Evolutionary conservation across 805 yeast genomes (phyloP).

Genomic region (Scheffersomyces ergatensis): DNA sequence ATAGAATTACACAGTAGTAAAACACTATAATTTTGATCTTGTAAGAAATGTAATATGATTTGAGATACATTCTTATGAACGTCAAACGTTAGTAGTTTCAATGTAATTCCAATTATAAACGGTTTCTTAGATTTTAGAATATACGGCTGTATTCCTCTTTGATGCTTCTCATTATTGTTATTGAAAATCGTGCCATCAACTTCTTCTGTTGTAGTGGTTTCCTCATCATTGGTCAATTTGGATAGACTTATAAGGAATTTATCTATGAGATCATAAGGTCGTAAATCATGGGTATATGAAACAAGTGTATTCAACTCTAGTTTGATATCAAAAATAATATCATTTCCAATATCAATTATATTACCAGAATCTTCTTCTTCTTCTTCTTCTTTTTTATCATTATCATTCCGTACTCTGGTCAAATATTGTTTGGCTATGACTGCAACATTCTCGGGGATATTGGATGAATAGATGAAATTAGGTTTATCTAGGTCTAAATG

Average conservation of each 20-base stretch:
- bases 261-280: slow-evolving; percentile 31
- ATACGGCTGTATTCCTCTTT: slow-evolving; percentile 1
- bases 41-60: slow-evolving; percentile 17
- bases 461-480: slow-evolving; percentile 35
- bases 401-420: too few species aligned
- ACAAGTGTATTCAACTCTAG: slow-evolving; percentile 35
- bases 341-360: not conserved
- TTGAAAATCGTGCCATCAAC: not conserved
- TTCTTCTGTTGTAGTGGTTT: not conserved
- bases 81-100: slow-evolving; percentile 20
- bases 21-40: slow-evolving; percentile 29
- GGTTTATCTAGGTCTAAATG: slow-evolving; percentile 39
- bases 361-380: too few species aligned
- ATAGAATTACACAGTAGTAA: slow-evolving; percentile 25
- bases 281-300: slow-evolving; percentile 18
- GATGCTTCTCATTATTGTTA: not conserved
- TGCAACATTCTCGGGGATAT: slow-evolving; percentile 25
- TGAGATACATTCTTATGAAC: slow-evolving; percentile 15
- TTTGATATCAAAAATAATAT: slow-evolving; percentile 22
- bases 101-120: slow-evolving; percentile 29
- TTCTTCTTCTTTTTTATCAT: not conserved
- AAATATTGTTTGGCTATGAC: slow-evolving; percentile 1
- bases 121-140: slow-evolving; percentile 18
- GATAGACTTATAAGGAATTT: slow-evolving; percentile 34
- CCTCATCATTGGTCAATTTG: slow-evolving; percentile 8